A percentile compares a stretch with the other conserved stretches of the same genome.
Evolutionary conservation across 495 filamentous ascomycete species (phyloP).

Genomic region (Xylaria bambusicola): DNA sequence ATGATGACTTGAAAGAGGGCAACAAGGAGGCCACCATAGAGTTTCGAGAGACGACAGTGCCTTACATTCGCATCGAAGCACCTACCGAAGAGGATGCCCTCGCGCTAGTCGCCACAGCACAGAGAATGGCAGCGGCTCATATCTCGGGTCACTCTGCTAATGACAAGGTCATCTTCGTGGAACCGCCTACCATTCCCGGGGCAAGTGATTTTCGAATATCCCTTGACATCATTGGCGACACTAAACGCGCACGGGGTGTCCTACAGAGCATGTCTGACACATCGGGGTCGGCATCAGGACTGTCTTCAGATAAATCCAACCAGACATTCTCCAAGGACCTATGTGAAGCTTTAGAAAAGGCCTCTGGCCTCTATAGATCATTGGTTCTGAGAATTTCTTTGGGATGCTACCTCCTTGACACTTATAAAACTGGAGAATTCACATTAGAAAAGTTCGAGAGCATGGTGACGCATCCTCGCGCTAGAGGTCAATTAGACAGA

Average conservation of each 20-base stretch:
- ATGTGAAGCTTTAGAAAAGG: constrained; percentile 23
- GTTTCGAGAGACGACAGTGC: constrained; percentile 7
- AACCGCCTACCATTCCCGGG: constrained; percentile 19
- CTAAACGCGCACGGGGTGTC: constrained; percentile 13
- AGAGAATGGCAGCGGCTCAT: constrained; percentile 26
- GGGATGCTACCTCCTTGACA: constrained; percentile 53
- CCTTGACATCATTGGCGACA: constrained; percentile 11
- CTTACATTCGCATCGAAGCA: constrained; percentile 20
- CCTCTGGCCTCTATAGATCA: constrained; percentile 31
- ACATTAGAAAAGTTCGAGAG: constrained; percentile 51
- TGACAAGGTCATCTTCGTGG: constrained; percentile 19
- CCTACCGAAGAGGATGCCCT: constrained; percentile 13
- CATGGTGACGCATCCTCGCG: constrained; percentile 43
- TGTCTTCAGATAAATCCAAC: constrained; percentile 8
- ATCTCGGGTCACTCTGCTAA: constrained; percentile 18
- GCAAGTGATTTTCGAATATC: constrained; percentile 17
- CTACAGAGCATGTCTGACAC: neutral
- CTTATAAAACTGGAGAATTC: constrained; percentile 46
- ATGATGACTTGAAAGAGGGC: constrained; percentile 23
- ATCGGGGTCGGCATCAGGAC: neutral
- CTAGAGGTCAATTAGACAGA: constrained; percentile 36
- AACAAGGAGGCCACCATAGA: constrained; percentile 10
- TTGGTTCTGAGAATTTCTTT: constrained; percentile 60
- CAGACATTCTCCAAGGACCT: constrained; percentile 23
- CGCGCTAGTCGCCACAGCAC: constrained; percentile 27